These are phyloP conservation scores for Fagopyrum esculentum DNA, from an alignment of 148 eudicot species.

Conservation along the genomic window DNA sequence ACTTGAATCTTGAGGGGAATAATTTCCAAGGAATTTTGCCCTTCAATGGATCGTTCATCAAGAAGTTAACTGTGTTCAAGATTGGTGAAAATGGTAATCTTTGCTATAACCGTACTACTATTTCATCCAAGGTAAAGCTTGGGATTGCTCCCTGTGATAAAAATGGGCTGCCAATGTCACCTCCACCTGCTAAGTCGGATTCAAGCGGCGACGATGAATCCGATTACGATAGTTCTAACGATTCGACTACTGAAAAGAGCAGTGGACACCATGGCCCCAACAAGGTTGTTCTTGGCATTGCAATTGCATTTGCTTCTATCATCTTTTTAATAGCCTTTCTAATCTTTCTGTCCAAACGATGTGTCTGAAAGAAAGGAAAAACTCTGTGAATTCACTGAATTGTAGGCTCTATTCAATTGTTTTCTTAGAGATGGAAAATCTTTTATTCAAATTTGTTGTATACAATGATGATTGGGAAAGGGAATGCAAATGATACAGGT, in stretches of 20 bases:
- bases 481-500: not conserved
- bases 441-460: conserved; percentile 6
- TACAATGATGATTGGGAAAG: conserved; percentile 10
- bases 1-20: conserved; percentile 66
- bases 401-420: conserved; percentile 13
- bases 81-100: conserved; percentile 59
- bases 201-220: conserved; percentile 18
- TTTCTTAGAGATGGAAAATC: conserved; percentile 8
- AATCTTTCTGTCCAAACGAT: conserved; percentile 57
- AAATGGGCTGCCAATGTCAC: conserved; percentile 62
- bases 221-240: conserved; percentile 27
- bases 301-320: conserved; percentile 72
- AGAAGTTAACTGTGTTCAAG: conserved; percentile 49
- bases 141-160: conserved; percentile 85
- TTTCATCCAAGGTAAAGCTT: conserved; percentile 55
- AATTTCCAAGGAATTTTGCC: conserved; percentile 74
- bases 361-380: conserved; percentile 29
- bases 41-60: conserved; percentile 62
- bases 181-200: conserved; percentile 40
- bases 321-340: conserved; percentile 74
- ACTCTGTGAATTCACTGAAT: not conserved
- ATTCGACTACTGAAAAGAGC: conserved; percentile 23
- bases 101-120: conserved; percentile 54
- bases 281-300: conserved; percentile 86
- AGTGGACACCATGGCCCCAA: conserved; percentile 52